Evolutionary conservation across 2,329 filamentous ascomycete species (phyloP).

Genomic region (Phialophora tarda): DNA sequence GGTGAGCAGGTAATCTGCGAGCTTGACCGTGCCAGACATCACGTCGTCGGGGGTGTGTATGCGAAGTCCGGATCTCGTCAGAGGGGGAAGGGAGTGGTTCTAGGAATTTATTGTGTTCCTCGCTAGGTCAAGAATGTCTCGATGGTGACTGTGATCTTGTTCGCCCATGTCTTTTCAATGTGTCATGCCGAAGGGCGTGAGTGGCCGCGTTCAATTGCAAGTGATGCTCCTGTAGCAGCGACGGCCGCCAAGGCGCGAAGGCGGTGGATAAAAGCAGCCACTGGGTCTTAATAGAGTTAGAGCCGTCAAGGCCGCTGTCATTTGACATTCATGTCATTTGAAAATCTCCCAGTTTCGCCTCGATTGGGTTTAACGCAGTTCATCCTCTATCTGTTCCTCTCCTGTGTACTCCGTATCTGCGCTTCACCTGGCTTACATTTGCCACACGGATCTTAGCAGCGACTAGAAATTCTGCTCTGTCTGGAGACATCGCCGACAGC

Average conservation of each 20-base stretch:
- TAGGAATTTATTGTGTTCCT: not conserved
- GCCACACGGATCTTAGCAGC: not conserved
- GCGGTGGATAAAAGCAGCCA: too few species aligned
- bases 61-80: not conserved
- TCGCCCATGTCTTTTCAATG: not conserved
- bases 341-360: not conserved
- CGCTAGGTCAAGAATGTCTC: not conserved
- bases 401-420: not conserved
- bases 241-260: too few species aligned
- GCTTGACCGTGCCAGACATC: slow-evolving; percentile 47
- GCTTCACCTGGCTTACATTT: not conserved
- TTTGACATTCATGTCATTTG: not conserved
- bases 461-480: not conserved
- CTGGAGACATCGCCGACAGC: too few species aligned
- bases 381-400: not conserved
- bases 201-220: not conserved
- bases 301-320: not conserved
- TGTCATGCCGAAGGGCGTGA: not conserved
- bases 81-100: not conserved
- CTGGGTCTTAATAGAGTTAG: too few species aligned
- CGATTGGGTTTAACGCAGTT: not conserved
- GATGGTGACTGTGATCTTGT: too few species aligned
- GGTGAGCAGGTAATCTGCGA: slow-evolving; percentile 57
- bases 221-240: not conserved
- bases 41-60: not conserved